Evolutionary conservation across 345 rosid species (phyloP).

Genomic region (Sisymbrium irio): DNA sequence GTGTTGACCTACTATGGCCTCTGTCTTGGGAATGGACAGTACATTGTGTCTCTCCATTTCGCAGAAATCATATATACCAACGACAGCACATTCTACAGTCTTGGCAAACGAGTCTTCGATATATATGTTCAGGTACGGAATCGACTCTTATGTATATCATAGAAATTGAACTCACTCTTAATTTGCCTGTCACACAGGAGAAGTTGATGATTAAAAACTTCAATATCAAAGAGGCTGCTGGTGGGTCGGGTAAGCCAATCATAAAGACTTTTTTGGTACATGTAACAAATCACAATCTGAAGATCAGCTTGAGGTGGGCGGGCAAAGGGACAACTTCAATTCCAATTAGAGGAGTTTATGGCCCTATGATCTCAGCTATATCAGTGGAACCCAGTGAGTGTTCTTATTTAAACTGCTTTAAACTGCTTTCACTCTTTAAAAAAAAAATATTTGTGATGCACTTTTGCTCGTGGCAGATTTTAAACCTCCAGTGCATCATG

Average conservation of each 20-base stretch:
- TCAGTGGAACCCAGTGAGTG: slow-evolving; percentile 50
- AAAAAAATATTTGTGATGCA: not conserved
- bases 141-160: not conserved
- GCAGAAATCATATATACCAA: too few species aligned
- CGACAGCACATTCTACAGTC: too few species aligned
- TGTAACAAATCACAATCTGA: slow-evolving; percentile 30
- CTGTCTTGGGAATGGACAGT: too few species aligned
- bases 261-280: slow-evolving; percentile 25
- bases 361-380: slow-evolving; percentile 66
- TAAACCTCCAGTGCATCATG: slow-evolving; percentile 33
- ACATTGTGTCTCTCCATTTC: too few species aligned
- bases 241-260: slow-evolving; percentile 46
- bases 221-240: slow-evolving; percentile 50
- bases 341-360: slow-evolving; percentile 48
- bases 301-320: not conserved
- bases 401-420: not conserved
- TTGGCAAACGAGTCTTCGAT: slow-evolving; percentile 20
- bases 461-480: slow-evolving; percentile 40
- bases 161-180: too few species aligned
- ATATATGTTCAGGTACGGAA: slow-evolving; percentile 59
- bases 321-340: slow-evolving; percentile 59
- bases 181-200: slow-evolving; percentile 28
- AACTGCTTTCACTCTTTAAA: not conserved
- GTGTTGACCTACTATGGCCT: too few species aligned
- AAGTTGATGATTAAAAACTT: slow-evolving; percentile 49